Base-by-base conservation (phyloP, 2,329 filamentous ascomycete genomes). In the Arthrobotrys sphaeroides region DNA sequence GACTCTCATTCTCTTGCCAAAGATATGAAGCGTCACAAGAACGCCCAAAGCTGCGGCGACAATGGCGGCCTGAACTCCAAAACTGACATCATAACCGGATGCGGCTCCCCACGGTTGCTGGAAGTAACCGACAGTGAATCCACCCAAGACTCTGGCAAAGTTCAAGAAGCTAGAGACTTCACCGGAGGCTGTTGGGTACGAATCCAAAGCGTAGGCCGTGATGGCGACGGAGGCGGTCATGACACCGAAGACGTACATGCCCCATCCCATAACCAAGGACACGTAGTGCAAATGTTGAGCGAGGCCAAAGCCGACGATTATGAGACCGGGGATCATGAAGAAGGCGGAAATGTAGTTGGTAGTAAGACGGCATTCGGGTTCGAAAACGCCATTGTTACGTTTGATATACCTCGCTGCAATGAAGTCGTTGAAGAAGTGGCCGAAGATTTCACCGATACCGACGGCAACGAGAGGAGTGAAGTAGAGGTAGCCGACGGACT, bases 401-500 rank as follows among this genome's bases (percentile, higher is more conserved):
- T 67, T 65, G n/a, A 77, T 61, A 20, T 80, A 81, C 28, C 75
- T 47, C 10, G 78, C 78, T 3, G 79, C 79, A 9, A 80, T 57
- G 43, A 57, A 78, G 53, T 81, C 80, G 55, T 81, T 80, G 57
- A 80, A 78, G 69, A 62, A 80, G 42, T 80, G 78, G 7, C 80
- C 80, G 22, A 80, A 77, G 12, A 78, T 7, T 60, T 81, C 80
- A 24, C 79, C 80, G 16, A 81, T 45, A 9, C 65, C 55, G 3
- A 78, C 77, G 0, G 65, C 79, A 0, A 80, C 75, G n/a, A 81
- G 70, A n/a, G 80, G 80, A 3, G 80, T 79, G 45, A 81, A 80
- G 69, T 81, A 81, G 36, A 78, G 72, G 45, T 69, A 80, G 10
- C 76, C 78, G 33, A 79, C 40, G 2, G 66, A 75, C 40, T 67